A percentile compares a stretch with the other conserved stretches of the same genome.
phyloP scores from a whole-genome alignment of 2,329 filamentous ascomycete genomes.

The Colletotrichum sp. region DNA sequence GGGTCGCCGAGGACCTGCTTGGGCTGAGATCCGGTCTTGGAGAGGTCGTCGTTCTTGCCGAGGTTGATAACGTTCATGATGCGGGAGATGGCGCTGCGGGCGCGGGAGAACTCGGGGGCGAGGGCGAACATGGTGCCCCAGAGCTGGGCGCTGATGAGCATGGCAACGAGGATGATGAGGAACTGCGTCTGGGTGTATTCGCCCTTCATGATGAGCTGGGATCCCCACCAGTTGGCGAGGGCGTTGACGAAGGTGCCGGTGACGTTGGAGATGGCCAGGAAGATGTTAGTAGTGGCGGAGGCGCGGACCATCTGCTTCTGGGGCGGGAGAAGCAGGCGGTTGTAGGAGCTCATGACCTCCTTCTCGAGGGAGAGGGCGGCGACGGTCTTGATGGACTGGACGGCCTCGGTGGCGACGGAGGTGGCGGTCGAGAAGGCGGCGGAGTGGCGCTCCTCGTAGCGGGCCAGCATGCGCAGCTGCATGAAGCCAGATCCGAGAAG shows the following conservation, averaged over 20 bases:
- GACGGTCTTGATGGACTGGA: conserved; percentile 51
- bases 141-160: conserved; percentile 66
- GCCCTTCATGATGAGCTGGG: conserved; percentile 63
- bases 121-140: conserved; percentile 70
- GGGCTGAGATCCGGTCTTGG: conserved; percentile 22
- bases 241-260: conserved; percentile 65
- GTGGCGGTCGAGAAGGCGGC: conserved; percentile 54
- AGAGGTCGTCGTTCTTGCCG: conserved; percentile 29
- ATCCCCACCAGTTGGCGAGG: conserved; percentile 72
- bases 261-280: conserved; percentile 52
- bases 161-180: conserved; percentile 66
- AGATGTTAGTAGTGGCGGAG: conserved; percentile 44
- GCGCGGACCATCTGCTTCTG: conserved; percentile 24
- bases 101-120: conserved; percentile 66
- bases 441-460: conserved; percentile 51
- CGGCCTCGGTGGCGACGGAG: conserved; percentile 53
- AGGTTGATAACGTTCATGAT: conserved; percentile 42
- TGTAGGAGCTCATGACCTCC: conserved; percentile 41
- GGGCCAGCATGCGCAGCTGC: conserved; percentile 53
- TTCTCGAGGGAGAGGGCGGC: conserved; percentile 32
- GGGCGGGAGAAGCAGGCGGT: conserved; percentile 14
- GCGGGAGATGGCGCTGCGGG: conserved; percentile 55
- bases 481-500: conserved; percentile 60
- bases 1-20: conserved; percentile 34
- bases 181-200: conserved; percentile 62